phyloP scores from a whole-genome alignment of 345 rosid genomes.

The Physaria fendleri region DNA sequence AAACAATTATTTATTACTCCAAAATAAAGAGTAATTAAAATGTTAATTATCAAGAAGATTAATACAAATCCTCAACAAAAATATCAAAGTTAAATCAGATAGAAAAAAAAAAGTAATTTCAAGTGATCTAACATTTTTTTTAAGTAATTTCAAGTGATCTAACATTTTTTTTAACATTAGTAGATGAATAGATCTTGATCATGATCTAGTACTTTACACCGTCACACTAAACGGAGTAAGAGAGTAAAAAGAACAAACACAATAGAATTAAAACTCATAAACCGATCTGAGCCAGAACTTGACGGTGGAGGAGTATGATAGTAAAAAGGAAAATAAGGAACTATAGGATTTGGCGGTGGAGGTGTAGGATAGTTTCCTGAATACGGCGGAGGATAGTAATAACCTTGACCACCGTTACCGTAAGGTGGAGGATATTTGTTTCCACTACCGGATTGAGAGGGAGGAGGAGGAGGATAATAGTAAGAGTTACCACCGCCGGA shows the following conservation, averaged over 20 bases:
- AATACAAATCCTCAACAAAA: constrained; percentile 17
- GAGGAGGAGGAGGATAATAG: constrained; percentile 69
- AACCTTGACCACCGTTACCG: constrained; percentile 38
- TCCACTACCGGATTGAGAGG: constrained; percentile 37
- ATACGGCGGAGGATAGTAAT: constrained; percentile 57
- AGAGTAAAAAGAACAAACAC: background rate
- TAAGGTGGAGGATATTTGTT: constrained; percentile 46
- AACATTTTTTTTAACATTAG: too few species aligned
- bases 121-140: background rate
- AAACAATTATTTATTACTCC: constrained; percentile 11
- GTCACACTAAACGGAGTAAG: constrained; percentile 18
- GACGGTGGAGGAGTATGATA: constrained; percentile 74
- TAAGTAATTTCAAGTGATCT: background rate
- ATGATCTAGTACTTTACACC: background rate
- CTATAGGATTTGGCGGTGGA: constrained; percentile 94
- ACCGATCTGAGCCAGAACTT: constrained; percentile 18
- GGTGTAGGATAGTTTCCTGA: constrained; percentile 48
- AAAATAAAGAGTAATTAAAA: constrained; percentile 3
- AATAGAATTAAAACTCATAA: background rate
- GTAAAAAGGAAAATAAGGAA: constrained; percentile 87
- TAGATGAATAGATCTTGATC: too few species aligned
- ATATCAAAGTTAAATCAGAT: background rate
- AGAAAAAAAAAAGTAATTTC: too few species aligned
- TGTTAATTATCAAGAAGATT: constrained; percentile 23
- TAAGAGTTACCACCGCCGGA: constrained; percentile 30